phyloP scores from a whole-genome alignment of 2,329 filamentous ascomycete genomes.

The Lachnellula cervina region DNA sequence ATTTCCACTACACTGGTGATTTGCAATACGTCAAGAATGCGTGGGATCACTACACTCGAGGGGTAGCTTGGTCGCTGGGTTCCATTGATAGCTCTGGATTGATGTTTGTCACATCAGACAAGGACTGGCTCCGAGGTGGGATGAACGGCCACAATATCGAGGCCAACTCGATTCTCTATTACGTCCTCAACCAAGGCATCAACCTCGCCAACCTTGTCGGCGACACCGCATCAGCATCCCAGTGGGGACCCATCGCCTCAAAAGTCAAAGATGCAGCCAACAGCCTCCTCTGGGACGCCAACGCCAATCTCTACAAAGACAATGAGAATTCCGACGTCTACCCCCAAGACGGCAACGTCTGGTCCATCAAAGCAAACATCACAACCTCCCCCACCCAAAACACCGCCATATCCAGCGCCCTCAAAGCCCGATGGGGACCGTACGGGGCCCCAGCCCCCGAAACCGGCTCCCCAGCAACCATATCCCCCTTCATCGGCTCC shows the following conservation, averaged over 20 bases:
- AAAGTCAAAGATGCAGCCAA: conserved; percentile 11
- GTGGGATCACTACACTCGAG: conserved; percentile 45
- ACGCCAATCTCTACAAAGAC: conserved; percentile 42
- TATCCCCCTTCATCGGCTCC: conserved; percentile 42
- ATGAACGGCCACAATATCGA: conserved; percentile 27
- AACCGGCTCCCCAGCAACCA: conserved; percentile 39
- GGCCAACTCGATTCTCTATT: conserved; percentile 32
- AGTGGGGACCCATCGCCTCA: conserved; percentile 6
- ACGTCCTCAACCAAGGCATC: conserved; percentile 46
- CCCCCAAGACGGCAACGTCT: conserved; percentile 55
- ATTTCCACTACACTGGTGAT: conserved; percentile 51
- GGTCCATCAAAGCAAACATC: conserved; percentile 38
- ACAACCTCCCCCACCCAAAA: conserved; percentile 32
- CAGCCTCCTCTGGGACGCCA: conserved; percentile 29
- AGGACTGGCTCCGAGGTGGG: conserved; percentile 22
- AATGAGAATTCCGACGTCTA: conserved; percentile 51
- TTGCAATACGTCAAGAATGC: conserved; percentile 40
- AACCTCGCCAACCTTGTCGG: conserved; percentile 30
- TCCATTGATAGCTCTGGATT: conserved; percentile 36
- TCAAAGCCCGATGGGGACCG: conserved; percentile 30
- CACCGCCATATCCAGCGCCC: conserved; percentile 30
- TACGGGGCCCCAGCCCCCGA: conserved; percentile 43
- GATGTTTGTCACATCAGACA: conserved; percentile 17
- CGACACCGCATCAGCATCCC: conserved; percentile 1
- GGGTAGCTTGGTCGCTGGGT: conserved; percentile 39